Percentiles rank a stretch among this genome's conserved stretches.
These are phyloP conservation scores for Circinella umbellata DNA, from an alignment of 371 early-diverging fungal species.

Conservation along the genomic window DNA sequence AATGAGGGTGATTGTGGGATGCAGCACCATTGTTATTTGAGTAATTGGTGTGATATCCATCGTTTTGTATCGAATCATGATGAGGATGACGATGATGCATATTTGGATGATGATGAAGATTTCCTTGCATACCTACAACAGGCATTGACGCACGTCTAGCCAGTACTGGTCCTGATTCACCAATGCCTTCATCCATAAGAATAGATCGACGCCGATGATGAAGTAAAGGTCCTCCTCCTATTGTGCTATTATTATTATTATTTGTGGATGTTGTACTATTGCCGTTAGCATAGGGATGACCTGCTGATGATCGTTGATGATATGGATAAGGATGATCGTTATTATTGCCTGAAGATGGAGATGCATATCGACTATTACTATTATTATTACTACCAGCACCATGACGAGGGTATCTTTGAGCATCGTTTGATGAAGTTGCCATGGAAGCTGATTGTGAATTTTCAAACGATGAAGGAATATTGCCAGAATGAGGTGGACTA, in stretches of 20 bases:
- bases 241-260: background rate
- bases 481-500: constrained; percentile 54
- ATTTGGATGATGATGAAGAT: constrained; percentile 39
- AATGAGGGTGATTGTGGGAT: constrained; percentile 29
- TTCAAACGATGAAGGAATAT: background rate
- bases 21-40: background rate
- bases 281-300: constrained; percentile 18
- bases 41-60: constrained; percentile 7
- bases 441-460: constrained; percentile 1
- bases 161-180: constrained; percentile 19
- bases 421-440: constrained; percentile 4
- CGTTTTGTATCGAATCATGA: constrained; percentile 11
- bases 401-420: background rate
- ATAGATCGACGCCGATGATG: constrained; percentile 40
- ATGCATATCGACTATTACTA: constrained; percentile 22
- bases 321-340: constrained; percentile 24
- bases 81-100: constrained; percentile 16
- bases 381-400: background rate
- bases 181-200: constrained; percentile 28
- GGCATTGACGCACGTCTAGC: constrained; percentile 59
- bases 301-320: constrained; percentile 16
- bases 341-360: constrained; percentile 15
- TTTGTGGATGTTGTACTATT: background rate
- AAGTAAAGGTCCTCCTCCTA: constrained; percentile 24
- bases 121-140: constrained; percentile 33